Evolutionary conservation across 495 filamentous ascomycete genomes (phyloP).

Genomic region (Apiosordaria backusii): DNA sequence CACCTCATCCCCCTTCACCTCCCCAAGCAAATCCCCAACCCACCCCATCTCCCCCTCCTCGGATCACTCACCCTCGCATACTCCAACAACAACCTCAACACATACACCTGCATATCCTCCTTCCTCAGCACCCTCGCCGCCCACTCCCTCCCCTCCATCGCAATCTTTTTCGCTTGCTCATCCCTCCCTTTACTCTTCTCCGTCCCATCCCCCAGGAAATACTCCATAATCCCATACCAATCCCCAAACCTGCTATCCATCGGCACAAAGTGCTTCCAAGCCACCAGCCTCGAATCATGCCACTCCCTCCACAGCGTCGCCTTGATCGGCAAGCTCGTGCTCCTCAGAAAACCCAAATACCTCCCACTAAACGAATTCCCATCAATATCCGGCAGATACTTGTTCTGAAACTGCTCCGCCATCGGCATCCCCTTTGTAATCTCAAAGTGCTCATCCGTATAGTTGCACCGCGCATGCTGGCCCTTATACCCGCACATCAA

Average conservation of each 20-base stretch:
- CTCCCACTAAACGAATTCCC: conserved; percentile 70
- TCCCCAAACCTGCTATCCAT: conserved; percentile 81
- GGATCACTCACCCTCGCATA: conserved; percentile 66
- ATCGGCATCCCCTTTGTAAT: conserved; percentile 38
- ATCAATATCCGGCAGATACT: conserved; percentile 65
- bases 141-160: conserved; percentile 61
- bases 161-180: conserved; percentile 35
- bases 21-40: conserved; percentile 35
- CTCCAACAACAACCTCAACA: conserved; percentile 66
- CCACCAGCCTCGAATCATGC: conserved; percentile 66
- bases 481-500: conserved; percentile 38
- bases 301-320: conserved; percentile 72
- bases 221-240: conserved; percentile 72
- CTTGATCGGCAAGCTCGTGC: conserved; percentile 63
- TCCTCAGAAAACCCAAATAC: conserved; percentile 64
- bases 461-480: conserved; percentile 37
- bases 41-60: conserved; percentile 33
- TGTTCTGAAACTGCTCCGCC: conserved; percentile 57
- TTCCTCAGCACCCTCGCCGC: conserved; percentile 59
- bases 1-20: background rate
- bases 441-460: conserved; percentile 48
- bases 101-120: conserved; percentile 73
- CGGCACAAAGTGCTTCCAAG: conserved; percentile 77
- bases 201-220: conserved; percentile 62
- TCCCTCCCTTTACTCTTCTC: conserved; percentile 44